phyloP scores from a whole-genome alignment of 352 stramenopile genomes.

The Phytophthora kernoviae region DNA sequence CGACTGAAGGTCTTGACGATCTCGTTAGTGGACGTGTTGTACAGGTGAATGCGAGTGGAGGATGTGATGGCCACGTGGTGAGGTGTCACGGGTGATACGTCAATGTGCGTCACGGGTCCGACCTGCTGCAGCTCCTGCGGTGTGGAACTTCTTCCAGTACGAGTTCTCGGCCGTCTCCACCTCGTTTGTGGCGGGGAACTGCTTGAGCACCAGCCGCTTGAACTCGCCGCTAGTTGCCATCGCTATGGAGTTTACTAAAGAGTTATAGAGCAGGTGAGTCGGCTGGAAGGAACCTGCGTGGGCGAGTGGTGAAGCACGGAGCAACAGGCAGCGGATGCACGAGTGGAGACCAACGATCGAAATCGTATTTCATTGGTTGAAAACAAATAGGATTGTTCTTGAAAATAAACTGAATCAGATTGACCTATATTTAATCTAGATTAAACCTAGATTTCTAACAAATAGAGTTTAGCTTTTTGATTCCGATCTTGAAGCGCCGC shows the following conservation, averaged over 20 bases:
- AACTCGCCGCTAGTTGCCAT: slow-evolving; percentile 84
- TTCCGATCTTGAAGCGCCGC: no score
- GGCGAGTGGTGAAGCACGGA: neutral
- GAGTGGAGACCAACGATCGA: no score
- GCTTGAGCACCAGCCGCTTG: slow-evolving; percentile 87
- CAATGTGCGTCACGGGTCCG: slow-evolving; percentile 84
- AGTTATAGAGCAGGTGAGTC: no score
- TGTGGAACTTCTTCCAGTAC: slow-evolving; percentile 91
- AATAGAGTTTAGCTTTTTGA: no score
- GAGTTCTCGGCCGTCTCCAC: slow-evolving; percentile 78
- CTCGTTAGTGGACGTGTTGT: slow-evolving; percentile 82
- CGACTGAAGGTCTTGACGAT: slow-evolving; percentile 90
- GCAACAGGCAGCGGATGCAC: neutral
- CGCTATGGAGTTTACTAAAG: no score
- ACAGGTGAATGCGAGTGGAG: slow-evolving; percentile 87
- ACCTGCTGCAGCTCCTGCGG: slow-evolving; percentile 86
- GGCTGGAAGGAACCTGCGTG: neutral
- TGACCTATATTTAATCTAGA: no score
- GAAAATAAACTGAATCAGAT: no score
- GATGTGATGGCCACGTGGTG: slow-evolving; percentile 88
- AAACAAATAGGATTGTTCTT: no score
- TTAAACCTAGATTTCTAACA: no score
- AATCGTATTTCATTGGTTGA: no score
- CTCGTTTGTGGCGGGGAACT: slow-evolving; percentile 82
- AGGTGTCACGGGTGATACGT: slow-evolving; percentile 77